Evolutionary conservation across 352 stramenopile genomes (phyloP).

Genomic region (Globisporangium rhizosaccharum): DNA sequence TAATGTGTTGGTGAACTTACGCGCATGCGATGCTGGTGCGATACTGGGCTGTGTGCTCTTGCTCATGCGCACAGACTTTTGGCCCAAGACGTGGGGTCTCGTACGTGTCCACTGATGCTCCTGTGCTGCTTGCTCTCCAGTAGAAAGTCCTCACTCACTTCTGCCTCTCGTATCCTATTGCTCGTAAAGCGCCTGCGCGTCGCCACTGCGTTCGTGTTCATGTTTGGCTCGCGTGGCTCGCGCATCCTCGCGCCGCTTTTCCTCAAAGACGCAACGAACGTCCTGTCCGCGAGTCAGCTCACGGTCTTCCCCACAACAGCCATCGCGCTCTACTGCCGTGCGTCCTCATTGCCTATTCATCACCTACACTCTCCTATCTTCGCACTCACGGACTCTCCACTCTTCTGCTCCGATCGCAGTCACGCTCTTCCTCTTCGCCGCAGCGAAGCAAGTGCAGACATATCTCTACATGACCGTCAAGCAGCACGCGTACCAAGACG

Average conservation of each 20-base stretch:
- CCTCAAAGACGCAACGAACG: conserved; percentile 60
- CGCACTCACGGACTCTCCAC: background rate
- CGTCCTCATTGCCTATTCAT: conserved; percentile 1
- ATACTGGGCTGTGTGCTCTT: conserved; percentile 2
- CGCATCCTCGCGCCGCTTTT: conserved; percentile 69
- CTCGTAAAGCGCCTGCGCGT: conserved; percentile 45
- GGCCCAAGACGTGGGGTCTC: conserved; percentile 62
- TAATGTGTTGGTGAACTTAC: background rate
- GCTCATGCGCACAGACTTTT: conserved; percentile 42
- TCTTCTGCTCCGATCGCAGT: conserved; percentile 16
- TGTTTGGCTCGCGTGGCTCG: conserved; percentile 61
- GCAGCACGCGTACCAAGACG: conserved; percentile 95
- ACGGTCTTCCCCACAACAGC: conserved; percentile 32
- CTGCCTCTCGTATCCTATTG: background rate
- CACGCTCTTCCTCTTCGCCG: conserved; percentile 59
- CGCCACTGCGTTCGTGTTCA: conserved; percentile 54
- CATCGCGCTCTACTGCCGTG: conserved; percentile 62
- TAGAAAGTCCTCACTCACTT: background rate
- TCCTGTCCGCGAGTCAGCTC: conserved; percentile 33
- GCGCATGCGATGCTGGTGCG: background rate
- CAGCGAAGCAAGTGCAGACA: conserved; percentile 92
- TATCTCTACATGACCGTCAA: conserved; percentile 93
- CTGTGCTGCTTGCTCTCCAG: no score
- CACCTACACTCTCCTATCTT: background rate
- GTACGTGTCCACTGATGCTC: conserved; percentile 14